Conservation (phyloP, 1,139 yeast species). For the Scheffersomyces titani region DNA sequence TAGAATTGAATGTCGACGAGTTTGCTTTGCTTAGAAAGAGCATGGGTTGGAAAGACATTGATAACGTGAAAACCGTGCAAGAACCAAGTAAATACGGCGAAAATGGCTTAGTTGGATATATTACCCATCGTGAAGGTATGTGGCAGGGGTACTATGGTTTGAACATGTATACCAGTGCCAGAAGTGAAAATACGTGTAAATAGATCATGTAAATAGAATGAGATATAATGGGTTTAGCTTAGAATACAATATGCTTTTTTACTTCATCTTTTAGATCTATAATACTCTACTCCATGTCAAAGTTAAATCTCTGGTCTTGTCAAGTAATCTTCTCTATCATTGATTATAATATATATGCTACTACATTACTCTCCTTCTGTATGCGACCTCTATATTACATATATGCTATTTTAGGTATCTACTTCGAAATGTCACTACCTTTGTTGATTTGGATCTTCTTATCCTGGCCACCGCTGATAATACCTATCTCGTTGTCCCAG, state of each 20-base stretch:
- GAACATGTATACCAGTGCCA: conserved; percentile 43
- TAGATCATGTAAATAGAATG: neutral
- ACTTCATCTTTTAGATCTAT: too few relatives aligned
- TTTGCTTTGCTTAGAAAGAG: conserved; percentile 46
- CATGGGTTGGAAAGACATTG: conserved; percentile 67
- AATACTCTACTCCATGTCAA: too few relatives aligned
- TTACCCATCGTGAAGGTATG: conserved; percentile 63
- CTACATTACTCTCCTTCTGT: neutral
- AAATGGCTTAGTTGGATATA: conserved; percentile 43
- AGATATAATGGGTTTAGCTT: too few relatives aligned
- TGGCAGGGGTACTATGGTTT: conserved; percentile 81
- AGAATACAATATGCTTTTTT: too few relatives aligned
- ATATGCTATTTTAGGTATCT: neutral
- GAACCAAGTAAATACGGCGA: conserved; percentile 5
- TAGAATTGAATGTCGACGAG: conserved; percentile 71
- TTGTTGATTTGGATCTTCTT: conserved; percentile 86
- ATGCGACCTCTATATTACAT: neutral
- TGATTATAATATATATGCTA: too few relatives aligned
- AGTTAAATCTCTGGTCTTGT: neutral
- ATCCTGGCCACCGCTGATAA: conserved; percentile 92
- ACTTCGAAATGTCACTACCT: conserved; percentile 44
- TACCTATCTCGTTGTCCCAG: conserved; percentile 81
- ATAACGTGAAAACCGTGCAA: conserved; percentile 17
- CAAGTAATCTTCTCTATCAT: neutral
- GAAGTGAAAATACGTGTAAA: conserved; percentile 22